These are phyloP conservation scores for Amylostereum chailletii DNA, from an alignment of 1,284 basidiomycete genomes.

Conservation along the genomic window DNA sequence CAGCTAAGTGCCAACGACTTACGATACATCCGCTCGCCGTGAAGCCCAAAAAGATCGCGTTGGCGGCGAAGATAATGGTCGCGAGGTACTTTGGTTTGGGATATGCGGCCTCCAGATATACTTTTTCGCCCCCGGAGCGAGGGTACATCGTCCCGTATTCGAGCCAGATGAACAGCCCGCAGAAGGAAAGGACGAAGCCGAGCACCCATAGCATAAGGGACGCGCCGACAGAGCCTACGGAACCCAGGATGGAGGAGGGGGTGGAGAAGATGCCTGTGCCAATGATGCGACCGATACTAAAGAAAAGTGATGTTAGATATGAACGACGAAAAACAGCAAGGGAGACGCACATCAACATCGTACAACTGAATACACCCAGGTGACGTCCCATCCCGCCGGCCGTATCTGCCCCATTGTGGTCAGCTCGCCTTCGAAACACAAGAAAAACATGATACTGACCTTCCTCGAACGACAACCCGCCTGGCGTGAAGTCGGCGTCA, in stretches of 20 bases:
- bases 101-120: constrained; percentile 68
- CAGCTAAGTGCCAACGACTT: constrained; percentile 13
- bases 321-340: too few species aligned
- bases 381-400: constrained; percentile 44
- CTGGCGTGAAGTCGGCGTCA: too few species aligned
- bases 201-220: constrained; percentile 64
- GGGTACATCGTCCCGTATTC: constrained; percentile 68
- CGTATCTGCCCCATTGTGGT: constrained; percentile 19
- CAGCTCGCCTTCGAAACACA: too few species aligned
- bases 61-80: constrained; percentile 48
- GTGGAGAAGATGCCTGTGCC: constrained; percentile 50
- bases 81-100: constrained; percentile 51
- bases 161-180: constrained; percentile 64
- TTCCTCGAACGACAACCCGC: too few species aligned
- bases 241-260: constrained; percentile 56
- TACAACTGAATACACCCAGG: constrained; percentile 39
- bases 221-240: constrained; percentile 57
- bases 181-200: constrained; percentile 52
- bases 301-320: neutral
- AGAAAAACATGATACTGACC: too few species aligned
- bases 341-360: constrained; percentile 29
- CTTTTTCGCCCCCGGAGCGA: constrained; percentile 68
- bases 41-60: constrained; percentile 42
- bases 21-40: constrained; percentile 51
- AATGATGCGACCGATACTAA: constrained; percentile 12